Evolutionary conservation across 306 rosid genomes (phyloP).

Genomic region (Coriaria nepalensis): DNA sequence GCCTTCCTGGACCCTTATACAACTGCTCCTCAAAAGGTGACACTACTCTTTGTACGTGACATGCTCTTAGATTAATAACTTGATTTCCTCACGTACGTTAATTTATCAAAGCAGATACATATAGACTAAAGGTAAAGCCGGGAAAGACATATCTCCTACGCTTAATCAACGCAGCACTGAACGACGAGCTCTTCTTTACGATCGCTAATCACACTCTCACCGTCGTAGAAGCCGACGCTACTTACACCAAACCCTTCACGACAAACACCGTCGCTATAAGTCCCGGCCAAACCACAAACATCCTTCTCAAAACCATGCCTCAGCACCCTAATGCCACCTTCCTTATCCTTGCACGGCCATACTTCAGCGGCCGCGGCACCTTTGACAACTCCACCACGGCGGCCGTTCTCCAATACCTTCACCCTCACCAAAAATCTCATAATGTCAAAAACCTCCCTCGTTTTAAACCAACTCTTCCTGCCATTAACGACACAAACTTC

Average conservation of each 20-base stretch:
- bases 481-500: slow-evolving; percentile 50
- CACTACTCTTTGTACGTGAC: too few relatives aligned
- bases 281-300: slow-evolving; percentile 73
- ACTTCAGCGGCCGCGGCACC: slow-evolving; percentile 42
- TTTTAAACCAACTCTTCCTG: slow-evolving; percentile 44
- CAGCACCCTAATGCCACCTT: slow-evolving; percentile 41
- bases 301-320: slow-evolving; percentile 49
- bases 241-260: slow-evolving; percentile 53
- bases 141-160: slow-evolving; percentile 66
- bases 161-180: slow-evolving; percentile 77
- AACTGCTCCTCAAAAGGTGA: slow-evolving; percentile 74
- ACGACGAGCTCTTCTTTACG: slow-evolving; percentile 70
- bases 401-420: slow-evolving; percentile 46
- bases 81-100: too few relatives aligned
- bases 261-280: slow-evolving; percentile 32
- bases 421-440: slow-evolving; percentile 8
- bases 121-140: slow-evolving; percentile 57
- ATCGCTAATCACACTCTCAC: slow-evolving; percentile 62
- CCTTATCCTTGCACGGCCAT: slow-evolving; percentile 54
- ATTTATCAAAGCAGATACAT: slow-evolving; percentile 34
- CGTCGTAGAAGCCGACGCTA: slow-evolving; percentile 64
- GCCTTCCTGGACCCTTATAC: slow-evolving; percentile 63
- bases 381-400: slow-evolving; percentile 64
- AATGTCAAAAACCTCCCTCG: slow-evolving; percentile 18
- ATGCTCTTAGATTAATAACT: too few relatives aligned